Evolutionary conservation across 2,329 filamentous ascomycete species (phyloP), one percentile per base, ranked within the genome.

Genomic region (Colletotrichum graminicola): DNA sequence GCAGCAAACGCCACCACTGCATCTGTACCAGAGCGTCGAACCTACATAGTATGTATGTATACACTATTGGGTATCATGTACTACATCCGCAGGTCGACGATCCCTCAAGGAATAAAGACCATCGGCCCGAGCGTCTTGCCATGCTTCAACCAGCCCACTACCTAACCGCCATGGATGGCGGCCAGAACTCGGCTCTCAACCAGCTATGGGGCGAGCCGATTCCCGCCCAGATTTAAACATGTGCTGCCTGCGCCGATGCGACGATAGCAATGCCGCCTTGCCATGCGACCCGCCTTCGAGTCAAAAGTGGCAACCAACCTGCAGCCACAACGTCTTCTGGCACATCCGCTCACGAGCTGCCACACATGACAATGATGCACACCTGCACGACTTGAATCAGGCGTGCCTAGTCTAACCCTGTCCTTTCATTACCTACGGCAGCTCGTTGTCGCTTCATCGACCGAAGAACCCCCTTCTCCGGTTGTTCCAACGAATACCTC

Each of bases 311-410:
- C 41, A 68, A 39, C 43, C 51, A 59, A 63, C 34, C 57, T 68
- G 64, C 64, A 68, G 45, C 52, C 60, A 60, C 18, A 41, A 39
- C 64, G 54, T 59, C 52, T 54, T 63, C 47, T 26, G 64, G 64
- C 51, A 26, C 36, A 54, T 62, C 52, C 23, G 29, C 32, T 63
- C 51, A 54, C 26, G 41, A 23, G 39, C 54, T 34, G n/a, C n/a
- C 39, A 59, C 36, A 21, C 43, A n/a, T 56, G 29, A 47, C 45
- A 23, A 34, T 43, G 4, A 16, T 36, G 23, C 62, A 23, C 62
- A 61, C 21, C 62, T 62, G 41, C 55, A 32, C 32, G 39, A 29
- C 39, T 36, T 21, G 5, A 55, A 36, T 2, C 18, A 36, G 21
- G 21, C 32, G 18, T 14, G 26, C 2, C 12, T 11, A 21, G 11